Evolutionary conservation across 805 yeast genomes (phyloP).

Genomic region (Candida tibetensis): DNA sequence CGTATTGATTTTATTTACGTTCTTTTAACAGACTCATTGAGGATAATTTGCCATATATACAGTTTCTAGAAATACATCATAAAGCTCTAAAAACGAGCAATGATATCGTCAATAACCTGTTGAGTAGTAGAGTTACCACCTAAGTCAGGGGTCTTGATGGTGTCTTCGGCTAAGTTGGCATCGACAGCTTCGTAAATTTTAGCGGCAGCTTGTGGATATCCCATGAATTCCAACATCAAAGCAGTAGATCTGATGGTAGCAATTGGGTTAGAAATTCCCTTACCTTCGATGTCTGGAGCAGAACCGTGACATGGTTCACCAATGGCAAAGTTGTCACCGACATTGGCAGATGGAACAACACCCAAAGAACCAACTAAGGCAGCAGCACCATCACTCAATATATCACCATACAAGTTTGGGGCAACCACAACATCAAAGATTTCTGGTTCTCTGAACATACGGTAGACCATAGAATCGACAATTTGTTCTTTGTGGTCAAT

Average conservation of each 20-base stretch:
- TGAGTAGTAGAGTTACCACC: constrained; percentile 89
- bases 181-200: constrained; percentile 92
- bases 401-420: constrained; percentile 97
- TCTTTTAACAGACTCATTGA: too few relatives aligned
- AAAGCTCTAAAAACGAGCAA: constrained; percentile 42
- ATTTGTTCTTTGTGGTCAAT: constrained; percentile 88
- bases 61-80: not conserved
- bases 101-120: constrained; percentile 81
- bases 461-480: constrained; percentile 98
- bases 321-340: constrained; percentile 92
- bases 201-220: constrained; percentile 85
- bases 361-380: constrained; percentile 97
- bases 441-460: constrained; percentile 98
- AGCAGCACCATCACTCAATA: constrained; percentile 96
- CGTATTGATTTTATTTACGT: constrained; percentile 42
- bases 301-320: constrained; percentile 99
- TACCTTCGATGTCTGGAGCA: constrained; percentile 98
- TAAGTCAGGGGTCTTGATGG: constrained; percentile 85
- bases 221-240: constrained; percentile 94
- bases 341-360: constrained; percentile 97
- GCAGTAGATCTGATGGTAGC: constrained; percentile 99
- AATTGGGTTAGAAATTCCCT: constrained; percentile 90
- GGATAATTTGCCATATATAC: not conserved
- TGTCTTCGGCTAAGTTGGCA: constrained; percentile 79
- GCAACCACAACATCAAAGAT: constrained; percentile 97